Base-by-base conservation (phyloP, 306 rosid genomes). In the Cyamopsis tetragonoloba region DNA sequence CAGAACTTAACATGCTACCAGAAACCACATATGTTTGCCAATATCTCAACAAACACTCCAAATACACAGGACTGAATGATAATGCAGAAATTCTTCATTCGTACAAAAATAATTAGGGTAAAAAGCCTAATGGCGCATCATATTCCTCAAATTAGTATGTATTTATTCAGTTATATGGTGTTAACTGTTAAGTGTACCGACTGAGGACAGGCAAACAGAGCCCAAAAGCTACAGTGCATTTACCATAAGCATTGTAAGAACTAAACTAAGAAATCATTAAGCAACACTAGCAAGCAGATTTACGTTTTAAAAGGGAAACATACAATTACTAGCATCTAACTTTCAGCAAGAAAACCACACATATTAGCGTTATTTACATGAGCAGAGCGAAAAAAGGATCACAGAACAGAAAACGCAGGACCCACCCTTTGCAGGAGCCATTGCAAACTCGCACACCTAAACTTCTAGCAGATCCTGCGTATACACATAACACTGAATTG, bases 361-460 rank as follows among this genome's bases (percentile, higher is more conserved):
- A 23, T 42, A 12, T 2, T 5, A 53, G 20, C 26, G 28, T 44
- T 1, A 13, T 14, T 42, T 12, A 37, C 7, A 37, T 4, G 5
- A 0, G 8, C 11, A 58, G 43, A 18, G 17, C 13, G 6, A 32
- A 51, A 19, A 35, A 51, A 53, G 47, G 43, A 0, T 13, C 5
- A 44, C 13, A 0, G 3, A 18, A 4, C 0, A 4, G 70, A 41
- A n/a, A 17, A 20, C 12, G 11, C 0, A 43, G 28, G 10, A 34
- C 68, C 19, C 46, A 75, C 78, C 84, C 81, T 75, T 80, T 30
- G 73, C 2, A 48, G 75, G 81, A 70, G 75, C 71, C 84, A 80
- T 80, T 51, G 75, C 13, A 42, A 71, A 51, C 57, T 18, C 68
- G 43, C n/a, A n/a, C 27, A 15, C 22, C 68, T 0, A 34, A 24